These are phyloP conservation scores for Fusarium tuaranense DNA, from an alignment of 2,329 filamentous ascomycete species.

Conservation along the genomic window DNA sequence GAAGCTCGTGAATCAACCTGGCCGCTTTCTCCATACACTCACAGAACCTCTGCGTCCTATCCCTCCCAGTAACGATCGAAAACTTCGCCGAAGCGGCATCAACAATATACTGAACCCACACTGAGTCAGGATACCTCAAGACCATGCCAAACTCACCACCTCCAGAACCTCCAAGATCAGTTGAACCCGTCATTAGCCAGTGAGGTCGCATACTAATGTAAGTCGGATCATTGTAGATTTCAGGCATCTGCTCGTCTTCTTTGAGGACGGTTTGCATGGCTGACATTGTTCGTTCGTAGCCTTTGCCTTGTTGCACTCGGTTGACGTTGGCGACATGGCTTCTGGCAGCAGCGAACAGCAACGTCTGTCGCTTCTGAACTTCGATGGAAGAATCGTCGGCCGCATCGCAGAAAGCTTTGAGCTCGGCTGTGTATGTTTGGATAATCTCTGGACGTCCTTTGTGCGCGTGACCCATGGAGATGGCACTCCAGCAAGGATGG, in stretches of 20 bases:
- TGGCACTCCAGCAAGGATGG: not conserved
- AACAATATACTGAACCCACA: not conserved
- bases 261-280: not conserved
- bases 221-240: not conserved
- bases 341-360: not conserved
- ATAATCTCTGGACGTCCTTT: not conserved
- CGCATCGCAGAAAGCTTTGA: not conserved
- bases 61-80: not conserved
- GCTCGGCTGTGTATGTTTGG: not conserved
- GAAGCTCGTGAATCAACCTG: not conserved
- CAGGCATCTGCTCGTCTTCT: not conserved
- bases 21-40: not conserved
- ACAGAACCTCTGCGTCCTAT: not conserved
- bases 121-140: not conserved
- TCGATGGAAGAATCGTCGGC: not conserved
- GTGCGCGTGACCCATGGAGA: not conserved
- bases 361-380: not conserved
- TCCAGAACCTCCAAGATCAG: not conserved
- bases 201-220: not conserved
- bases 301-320: not conserved
- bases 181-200: not conserved
- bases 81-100: not conserved
- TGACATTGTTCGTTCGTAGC: not conserved
- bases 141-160: not conserved
- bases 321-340: not conserved